These are phyloP conservation scores for Exophiala sp. DNA, from an alignment of 2,329 filamentous ascomycete genomes.

Conservation along the genomic window DNA sequence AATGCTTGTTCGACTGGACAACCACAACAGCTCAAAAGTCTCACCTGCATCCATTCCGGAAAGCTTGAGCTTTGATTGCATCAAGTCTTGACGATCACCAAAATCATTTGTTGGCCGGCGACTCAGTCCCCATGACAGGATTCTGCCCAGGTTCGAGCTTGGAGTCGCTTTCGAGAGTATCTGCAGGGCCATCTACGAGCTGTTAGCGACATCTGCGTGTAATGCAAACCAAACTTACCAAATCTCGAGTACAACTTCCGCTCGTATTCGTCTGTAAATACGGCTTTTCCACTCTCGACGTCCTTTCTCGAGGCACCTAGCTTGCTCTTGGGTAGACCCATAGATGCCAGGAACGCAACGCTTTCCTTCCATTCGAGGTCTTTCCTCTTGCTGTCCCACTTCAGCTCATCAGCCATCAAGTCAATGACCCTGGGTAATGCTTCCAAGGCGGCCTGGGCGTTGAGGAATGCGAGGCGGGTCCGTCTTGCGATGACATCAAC, in stretches of 20 bases:
- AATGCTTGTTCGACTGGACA: neutral
- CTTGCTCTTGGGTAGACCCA: slow-evolving; percentile 59
- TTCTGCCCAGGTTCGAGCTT: slow-evolving; percentile 45
- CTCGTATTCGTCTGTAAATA: slow-evolving; percentile 41
- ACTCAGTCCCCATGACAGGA: slow-evolving; percentile 42
- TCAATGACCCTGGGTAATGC: slow-evolving; percentile 82
- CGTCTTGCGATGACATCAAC: slow-evolving; percentile 83
- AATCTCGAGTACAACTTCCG: slow-evolving; percentile 40
- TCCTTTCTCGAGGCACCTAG: slow-evolving; percentile 54
- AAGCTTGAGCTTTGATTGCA: too few species aligned
- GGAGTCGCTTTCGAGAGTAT: slow-evolving; percentile 50
- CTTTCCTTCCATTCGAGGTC: slow-evolving; percentile 77
- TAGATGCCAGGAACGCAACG: slow-evolving; percentile 56
- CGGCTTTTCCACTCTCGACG: slow-evolving; percentile 55
- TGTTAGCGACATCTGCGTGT: neutral
- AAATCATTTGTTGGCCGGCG: slow-evolving; percentile 48
- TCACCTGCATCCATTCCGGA: too few species aligned
- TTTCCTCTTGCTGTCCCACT: slow-evolving; percentile 70
- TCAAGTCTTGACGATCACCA: neutral
- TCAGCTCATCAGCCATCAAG: slow-evolving; percentile 79
- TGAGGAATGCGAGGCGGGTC: slow-evolving; percentile 82
- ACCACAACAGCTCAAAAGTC: too few species aligned
- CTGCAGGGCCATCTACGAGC: slow-evolving; percentile 50
- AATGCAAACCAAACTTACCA: slow-evolving; percentile 34
- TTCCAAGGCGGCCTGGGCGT: slow-evolving; percentile 85